Base-by-base conservation (phyloP, 2,329 filamentous ascomycete species). In the Aspergillus sp. region DNA sequence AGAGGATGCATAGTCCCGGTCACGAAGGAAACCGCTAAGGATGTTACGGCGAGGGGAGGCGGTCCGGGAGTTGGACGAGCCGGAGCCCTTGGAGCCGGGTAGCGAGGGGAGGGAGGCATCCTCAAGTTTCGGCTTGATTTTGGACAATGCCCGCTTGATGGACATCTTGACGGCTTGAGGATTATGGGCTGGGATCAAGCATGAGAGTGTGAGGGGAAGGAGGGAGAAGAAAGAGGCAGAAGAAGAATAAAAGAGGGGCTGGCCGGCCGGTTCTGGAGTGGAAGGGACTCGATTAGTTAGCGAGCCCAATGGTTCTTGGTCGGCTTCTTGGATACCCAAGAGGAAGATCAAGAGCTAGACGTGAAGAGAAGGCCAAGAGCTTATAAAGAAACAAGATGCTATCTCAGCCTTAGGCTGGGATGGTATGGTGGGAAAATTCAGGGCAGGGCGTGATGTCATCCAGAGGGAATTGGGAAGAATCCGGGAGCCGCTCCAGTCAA, bases 71-170 rank as follows among this genome's bases (percentile, higher is more conserved):
- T 17, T 35, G 37, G 58, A 57, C 37, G n/a, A 45, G 23, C 60
- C 31, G 12, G 35, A 37, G 15, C 27, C 43, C 24, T 31, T 49
- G 37, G 40, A 41, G 52, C 27, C 56, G 8, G 64, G 59, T 43
- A 59, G 57, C 24, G 67, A 64, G 44, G 59, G 58, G 23, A 62
- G 62, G 35, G 66, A 62, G 23, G 64, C 63, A 37, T 70, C 66
- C 3, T 71, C 66, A 21, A 50, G 56, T 33, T 66, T 66, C n/a
- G 64, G 66, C 40, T 70, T 69, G 46, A 77, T 72, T 64, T 76
- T 78, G 27, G 75, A 74, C 11, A 80, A 63, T 39, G 75, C 75
- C 41, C 74, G 73, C 66, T 75, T 75, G 57, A 78, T 81, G 24
- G 81, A 84, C 69, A 78, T 84, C 43, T 77, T 69, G 66, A 43